phyloP scores from a whole-genome alignment of 768 basidiomycete genomes.

The Calocera viscosa region DNA sequence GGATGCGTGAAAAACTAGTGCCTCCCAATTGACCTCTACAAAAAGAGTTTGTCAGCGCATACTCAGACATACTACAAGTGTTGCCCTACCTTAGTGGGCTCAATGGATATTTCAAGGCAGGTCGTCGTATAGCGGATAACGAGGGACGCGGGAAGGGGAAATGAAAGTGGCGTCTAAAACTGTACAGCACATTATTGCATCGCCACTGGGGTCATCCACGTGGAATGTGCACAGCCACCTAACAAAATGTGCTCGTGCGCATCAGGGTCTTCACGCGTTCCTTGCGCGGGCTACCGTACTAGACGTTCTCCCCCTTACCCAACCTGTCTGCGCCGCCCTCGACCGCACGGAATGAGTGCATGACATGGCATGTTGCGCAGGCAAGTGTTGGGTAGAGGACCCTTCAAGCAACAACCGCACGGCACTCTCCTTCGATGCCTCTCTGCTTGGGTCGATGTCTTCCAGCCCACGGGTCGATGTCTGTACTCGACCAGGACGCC shows the following conservation, averaged over 20 bases:
- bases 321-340: not conserved
- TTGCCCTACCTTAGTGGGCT: constrained; percentile 35
- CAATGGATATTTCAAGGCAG: constrained; percentile 95
- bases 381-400: constrained; percentile 1
- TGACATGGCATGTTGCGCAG: constrained; percentile 8
- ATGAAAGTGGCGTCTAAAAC: constrained; percentile 10
- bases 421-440: not conserved
- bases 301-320: constrained; percentile 15
- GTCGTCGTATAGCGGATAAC: constrained; percentile 19
- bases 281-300: constrained; percentile 23
- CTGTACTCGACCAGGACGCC: not conserved
- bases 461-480: not conserved
- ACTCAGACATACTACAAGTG: not conserved
- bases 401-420: not conserved
- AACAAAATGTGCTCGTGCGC: not conserved
- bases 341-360: not conserved
- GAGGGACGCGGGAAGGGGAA: constrained; percentile 11
- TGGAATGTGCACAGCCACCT: not conserved
- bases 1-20: constrained; percentile 34
- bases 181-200: constrained; percentile 14
- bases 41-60: not conserved
- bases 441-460: constrained; percentile 1
- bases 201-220: not conserved
- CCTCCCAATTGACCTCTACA: constrained; percentile 89
- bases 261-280: constrained; percentile 24